These are phyloP conservation scores for Ganoderma lucidum DNA, from an alignment of 1,284 basidiomycete species.

Conservation along the genomic window DNA sequence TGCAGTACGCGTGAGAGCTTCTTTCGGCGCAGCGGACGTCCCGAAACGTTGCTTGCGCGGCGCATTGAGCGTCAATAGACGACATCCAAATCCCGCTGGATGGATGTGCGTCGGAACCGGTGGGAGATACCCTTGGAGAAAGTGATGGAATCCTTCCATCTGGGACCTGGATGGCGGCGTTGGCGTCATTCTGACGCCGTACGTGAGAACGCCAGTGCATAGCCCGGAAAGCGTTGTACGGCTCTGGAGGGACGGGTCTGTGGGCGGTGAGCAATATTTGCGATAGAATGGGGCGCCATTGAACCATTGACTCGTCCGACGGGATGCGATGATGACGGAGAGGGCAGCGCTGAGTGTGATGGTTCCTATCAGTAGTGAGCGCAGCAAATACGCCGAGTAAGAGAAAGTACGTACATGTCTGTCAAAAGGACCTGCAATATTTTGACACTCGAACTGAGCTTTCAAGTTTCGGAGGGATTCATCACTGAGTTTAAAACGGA, in stretches of 20 bases:
- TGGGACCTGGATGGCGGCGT: constrained; percentile 21
- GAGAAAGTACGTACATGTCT: background rate
- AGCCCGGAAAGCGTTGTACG: background rate
- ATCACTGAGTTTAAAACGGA: no score
- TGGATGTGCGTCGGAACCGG: constrained; percentile 27
- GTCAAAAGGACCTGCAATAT: background rate
- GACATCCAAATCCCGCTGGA: constrained; percentile 5
- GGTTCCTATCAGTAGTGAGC: background rate
- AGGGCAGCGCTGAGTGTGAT: background rate
- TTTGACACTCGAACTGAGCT: background rate
- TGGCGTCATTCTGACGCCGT: constrained; percentile 14
- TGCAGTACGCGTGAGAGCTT: constrained; percentile 22
- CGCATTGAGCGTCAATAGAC: constrained; percentile 16
- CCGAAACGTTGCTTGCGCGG: constrained; percentile 14
- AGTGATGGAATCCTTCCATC: constrained; percentile 17
- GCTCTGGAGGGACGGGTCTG: background rate
- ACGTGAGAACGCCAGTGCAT: constrained; percentile 14
- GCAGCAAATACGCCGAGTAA: background rate
- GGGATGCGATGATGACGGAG: background rate
- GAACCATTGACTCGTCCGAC: background rate
- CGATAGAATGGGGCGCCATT: background rate
- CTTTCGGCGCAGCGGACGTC: constrained; percentile 2
- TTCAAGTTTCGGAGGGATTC: no score
- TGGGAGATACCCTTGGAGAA: background rate
- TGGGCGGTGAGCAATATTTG: constrained; percentile 6